These are phyloP conservation scores for Ceratocystis cubensis DNA, from an alignment of 2,329 filamentous ascomycete species.

Conservation along the genomic window DNA sequence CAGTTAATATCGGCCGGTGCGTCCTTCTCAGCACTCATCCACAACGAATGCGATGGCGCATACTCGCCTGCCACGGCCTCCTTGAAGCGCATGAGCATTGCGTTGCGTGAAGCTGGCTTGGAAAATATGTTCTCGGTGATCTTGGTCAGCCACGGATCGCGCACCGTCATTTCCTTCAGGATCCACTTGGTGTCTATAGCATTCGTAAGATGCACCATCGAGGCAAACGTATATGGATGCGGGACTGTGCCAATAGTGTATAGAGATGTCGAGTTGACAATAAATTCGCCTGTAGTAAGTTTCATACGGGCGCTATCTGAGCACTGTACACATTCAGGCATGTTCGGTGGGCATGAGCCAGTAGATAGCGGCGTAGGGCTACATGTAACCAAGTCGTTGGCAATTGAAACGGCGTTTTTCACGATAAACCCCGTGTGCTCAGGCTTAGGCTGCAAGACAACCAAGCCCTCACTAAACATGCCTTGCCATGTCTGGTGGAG, in stretches of 20 bases:
- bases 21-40: slow-evolving; percentile 60
- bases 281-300: slow-evolving; percentile 53
- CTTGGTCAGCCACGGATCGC: slow-evolving; percentile 66
- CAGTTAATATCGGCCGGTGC: slow-evolving; percentile 67
- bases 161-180: slow-evolving; percentile 48
- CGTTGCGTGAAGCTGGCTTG: slow-evolving; percentile 34
- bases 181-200: slow-evolving; percentile 52
- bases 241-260: slow-evolving; percentile 83
- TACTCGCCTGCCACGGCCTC: slow-evolving; percentile 61
- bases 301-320: slow-evolving; percentile 50
- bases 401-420: slow-evolving; percentile 57
- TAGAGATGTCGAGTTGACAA: slow-evolving; percentile 56
- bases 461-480: slow-evolving; percentile 61
- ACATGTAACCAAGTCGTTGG: slow-evolving; percentile 63
- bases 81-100: slow-evolving; percentile 64
- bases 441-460: slow-evolving; percentile 67
- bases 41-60: slow-evolving; percentile 51
- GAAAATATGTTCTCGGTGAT: slow-evolving; percentile 58
- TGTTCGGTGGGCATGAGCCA: slow-evolving; percentile 69
- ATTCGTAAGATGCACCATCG: slow-evolving; percentile 50
- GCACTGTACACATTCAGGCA: slow-evolving; percentile 61
- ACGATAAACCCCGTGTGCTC: slow-evolving; percentile 63
- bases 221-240: slow-evolving; percentile 75
- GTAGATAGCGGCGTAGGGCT: slow-evolving; percentile 57
- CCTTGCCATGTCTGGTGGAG: slow-evolving; percentile 78